Percentiles rank a stretch among this genome's conserved stretches.
phyloP scores from a whole-genome alignment of 495 filamentous ascomycete genomes.

The Penicillium paxilli region DNA sequence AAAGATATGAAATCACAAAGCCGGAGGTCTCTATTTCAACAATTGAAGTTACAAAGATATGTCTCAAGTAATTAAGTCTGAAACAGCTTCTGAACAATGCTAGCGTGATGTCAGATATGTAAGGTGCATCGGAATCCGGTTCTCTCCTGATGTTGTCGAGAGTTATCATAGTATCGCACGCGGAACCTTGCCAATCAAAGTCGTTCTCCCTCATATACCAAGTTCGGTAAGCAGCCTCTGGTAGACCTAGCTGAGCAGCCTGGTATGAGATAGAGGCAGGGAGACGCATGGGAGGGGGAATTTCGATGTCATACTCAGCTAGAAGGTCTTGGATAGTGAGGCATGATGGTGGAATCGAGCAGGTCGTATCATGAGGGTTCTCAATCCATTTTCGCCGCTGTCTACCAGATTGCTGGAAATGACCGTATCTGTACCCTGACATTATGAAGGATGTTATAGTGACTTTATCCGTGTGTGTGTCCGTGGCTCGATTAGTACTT shows the following conservation, averaged over 20 bases:
- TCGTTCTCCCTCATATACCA: not conserved
- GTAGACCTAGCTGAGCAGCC: too few relatives aligned
- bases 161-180: not conserved
- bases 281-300: too few relatives aligned
- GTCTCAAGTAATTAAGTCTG: not conserved
- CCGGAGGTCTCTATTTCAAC: not conserved
- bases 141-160: not conserved
- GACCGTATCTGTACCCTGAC: not conserved
- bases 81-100: not conserved
- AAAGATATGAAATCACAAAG: not conserved
- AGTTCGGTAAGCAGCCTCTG: too few relatives aligned
- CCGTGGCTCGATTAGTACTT: too few relatives aligned
- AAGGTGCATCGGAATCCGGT: not conserved
- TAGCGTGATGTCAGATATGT: not conserved
- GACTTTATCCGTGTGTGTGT: too few relatives aligned
- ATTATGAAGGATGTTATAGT: too few relatives aligned
- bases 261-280: too few relatives aligned
- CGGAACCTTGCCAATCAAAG: not conserved
- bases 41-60: not conserved
- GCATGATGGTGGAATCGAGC: not conserved
- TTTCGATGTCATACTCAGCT: too few relatives aligned
- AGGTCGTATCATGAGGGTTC: not conserved
- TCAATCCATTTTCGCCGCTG: not conserved
- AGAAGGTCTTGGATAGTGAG: not conserved
- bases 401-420: not conserved